Evolutionary conservation across 495 filamentous ascomycete genomes (phyloP), one percentile per base, ranked within the genome.

Genomic region (Acidiella bohemica): DNA sequence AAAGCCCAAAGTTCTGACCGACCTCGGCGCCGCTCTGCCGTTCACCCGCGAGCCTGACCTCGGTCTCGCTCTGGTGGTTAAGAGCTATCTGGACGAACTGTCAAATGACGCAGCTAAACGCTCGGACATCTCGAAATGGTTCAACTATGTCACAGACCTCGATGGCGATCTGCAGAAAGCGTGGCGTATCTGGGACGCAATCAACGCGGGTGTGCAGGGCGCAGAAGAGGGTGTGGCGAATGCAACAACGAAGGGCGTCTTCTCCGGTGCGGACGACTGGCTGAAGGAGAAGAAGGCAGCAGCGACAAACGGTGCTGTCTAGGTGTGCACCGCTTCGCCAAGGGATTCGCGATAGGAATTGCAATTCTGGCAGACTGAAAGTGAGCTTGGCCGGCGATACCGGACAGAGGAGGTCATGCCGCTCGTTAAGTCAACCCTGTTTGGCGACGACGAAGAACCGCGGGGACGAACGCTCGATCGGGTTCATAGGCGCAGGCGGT

Each of bases 1-100:
- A n/a, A 3, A 23, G 9, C 70, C 78, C 17, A 62, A 73, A 2
- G 80, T 86, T 60, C 77, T 73, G 62, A 67, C 70, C 36, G 71
- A 81, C 26, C 57, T 97, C 39, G 75, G 75, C 44, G 10, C 21
- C 35, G 93, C 83, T 30, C 67, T 99, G 20, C 90, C 92, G 7
- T 92, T 99, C 54, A 73, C 80, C 42, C 69, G 73, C 12, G 80
- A 90, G 51, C 79, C 82, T 30, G 84, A 92, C 50, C 81, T 84
- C 29, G 82, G 76, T 26, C 68, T 76, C 21, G 87, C 84, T 13
- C 90, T 96, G 53, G 85, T 85, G 3, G 81, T 90, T 18, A 86
- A 92, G 59, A 86, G 82, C 5, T 88, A 92, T 57, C 71, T 99
- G 16, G 92, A 99, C 53, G 88, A 95, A 38, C 63, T 82, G 21